Conservation (phyloP, 2,329 filamentous ascomycete species). For the Scytalidium sp. region DNA sequence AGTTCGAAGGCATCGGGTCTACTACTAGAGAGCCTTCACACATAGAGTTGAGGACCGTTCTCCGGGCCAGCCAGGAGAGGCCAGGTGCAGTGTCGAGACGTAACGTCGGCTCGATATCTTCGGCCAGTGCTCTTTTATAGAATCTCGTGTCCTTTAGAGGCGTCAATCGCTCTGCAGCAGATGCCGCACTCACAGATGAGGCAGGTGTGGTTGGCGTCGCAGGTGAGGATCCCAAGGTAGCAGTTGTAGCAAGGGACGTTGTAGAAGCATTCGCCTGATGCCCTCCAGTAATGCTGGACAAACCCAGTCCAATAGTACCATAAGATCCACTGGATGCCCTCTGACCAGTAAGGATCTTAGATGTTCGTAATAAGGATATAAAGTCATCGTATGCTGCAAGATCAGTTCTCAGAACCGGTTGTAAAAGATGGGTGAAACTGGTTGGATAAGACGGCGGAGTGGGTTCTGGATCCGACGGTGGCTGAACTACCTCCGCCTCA, state of each 20-base stretch:
- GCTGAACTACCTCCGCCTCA: slow-evolving; percentile 27
- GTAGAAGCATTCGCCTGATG: slow-evolving; percentile 52
- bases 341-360: slow-evolving; percentile 54
- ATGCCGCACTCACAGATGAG: slow-evolving; percentile 46
- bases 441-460: slow-evolving; percentile 55
- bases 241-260: slow-evolving; percentile 51
- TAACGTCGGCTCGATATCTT: slow-evolving; percentile 93
- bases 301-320: slow-evolving; percentile 46
- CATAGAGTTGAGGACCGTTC: slow-evolving; percentile 79
- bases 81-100: slow-evolving; percentile 86
- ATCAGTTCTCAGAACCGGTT: slow-evolving; percentile 80
- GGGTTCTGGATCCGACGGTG: slow-evolving; percentile 35
- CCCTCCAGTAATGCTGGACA: slow-evolving; percentile 30
- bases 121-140: slow-evolving; percentile 82
- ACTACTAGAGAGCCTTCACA: slow-evolving; percentile 84
- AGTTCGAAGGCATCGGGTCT: slow-evolving; percentile 71
- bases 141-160: slow-evolving; percentile 88
- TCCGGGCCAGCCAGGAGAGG: slow-evolving; percentile 87
- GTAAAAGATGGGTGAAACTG: slow-evolving; percentile 79
- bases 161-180: slow-evolving; percentile 40
- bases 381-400: slow-evolving; percentile 83
- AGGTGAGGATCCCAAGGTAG: slow-evolving; percentile 50
- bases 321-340: slow-evolving; percentile 72
- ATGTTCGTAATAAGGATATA: slow-evolving; percentile 67
- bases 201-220: slow-evolving; percentile 57